Base-by-base conservation (phyloP, 192 early-diverging fungal species). In the Coemansia sp. region DNA sequence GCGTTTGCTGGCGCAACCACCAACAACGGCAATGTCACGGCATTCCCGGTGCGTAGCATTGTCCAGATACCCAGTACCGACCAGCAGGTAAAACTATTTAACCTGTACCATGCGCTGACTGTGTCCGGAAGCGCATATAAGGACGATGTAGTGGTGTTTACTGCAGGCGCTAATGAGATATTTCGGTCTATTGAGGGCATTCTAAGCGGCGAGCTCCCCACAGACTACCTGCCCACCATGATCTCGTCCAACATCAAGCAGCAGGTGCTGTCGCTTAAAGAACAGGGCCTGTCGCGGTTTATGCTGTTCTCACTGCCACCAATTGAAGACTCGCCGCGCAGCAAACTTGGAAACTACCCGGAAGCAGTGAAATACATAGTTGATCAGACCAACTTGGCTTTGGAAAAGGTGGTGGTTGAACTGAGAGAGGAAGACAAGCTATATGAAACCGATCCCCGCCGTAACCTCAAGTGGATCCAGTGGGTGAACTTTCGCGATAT, bases 281-380 rank as follows among this genome's bases (percentile, higher is more conserved):
- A 76, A 32, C 73, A 76, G 21, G 73, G 73, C 0, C 39, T 69
- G 0, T 47, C 58, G 40, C 53, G 73, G 11, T 76, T 76, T 32
- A 51, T 76, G 8, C 59, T 76, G 1, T 76, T 76, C 37, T 76
- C 73, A 6, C 51, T 76, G 20, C 73, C 73, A 43, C 73, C 73
- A 12, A 76, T 76, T 23, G 73, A 76, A 30, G 73, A 76, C 12
- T 69, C 73, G 40, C 73, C 73, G 7, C 62, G 73, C 18, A 76
- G 66, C 66, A 76, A 76, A 34, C 53, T 76, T 20, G 73, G 73
- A 9, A 76, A 76, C 58, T 76, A 76, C 40, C 73, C 73, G 3
- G 41, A 45, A 10, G 73, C 62, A 1, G 53, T 76, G n/a, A 64
- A 60, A 28, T 44, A 53, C 1, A 65, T 58, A 14, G 62, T 76